A percentile compares a stretch with the other conserved stretches of the same genome.
These are phyloP conservation scores for Solanum rostratum DNA, from an alignment of 257 asterid genomes.

Conservation along the genomic window DNA sequence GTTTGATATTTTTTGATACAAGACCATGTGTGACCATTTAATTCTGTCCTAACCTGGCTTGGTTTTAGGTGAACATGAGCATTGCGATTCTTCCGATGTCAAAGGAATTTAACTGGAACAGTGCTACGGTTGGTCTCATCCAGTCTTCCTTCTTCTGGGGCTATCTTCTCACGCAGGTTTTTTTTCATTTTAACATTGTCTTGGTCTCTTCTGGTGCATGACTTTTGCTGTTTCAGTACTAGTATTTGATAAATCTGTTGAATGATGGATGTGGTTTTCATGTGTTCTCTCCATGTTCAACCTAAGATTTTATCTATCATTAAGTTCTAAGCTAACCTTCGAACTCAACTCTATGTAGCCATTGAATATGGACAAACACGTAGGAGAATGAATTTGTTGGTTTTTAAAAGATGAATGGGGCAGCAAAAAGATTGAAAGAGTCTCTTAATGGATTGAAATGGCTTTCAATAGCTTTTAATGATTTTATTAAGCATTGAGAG, in stretches of 20 bases:
- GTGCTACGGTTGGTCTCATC: slow-evolving; percentile 93
- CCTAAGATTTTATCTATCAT: background rate
- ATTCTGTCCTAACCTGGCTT: background rate
- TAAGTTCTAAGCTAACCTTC: background rate
- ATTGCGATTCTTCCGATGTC: slow-evolving; percentile 99
- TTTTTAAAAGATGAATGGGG: no score
- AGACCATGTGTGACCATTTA: background rate
- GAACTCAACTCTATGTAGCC: background rate
- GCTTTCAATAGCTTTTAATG: no score
- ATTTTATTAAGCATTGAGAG: no score
- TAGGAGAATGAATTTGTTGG: background rate
- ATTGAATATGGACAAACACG: background rate
- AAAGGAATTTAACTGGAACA: slow-evolving; percentile 93
- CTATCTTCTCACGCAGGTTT: slow-evolving; percentile 92
- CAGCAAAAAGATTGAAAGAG: no score
- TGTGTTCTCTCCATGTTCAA: background rate
- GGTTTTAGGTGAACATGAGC: slow-evolving; percentile 91
- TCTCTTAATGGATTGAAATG: no score
- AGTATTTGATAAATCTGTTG: background rate
- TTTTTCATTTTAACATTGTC: slow-evolving; percentile 4
- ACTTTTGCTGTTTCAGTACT: background rate
- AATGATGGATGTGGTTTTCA: background rate
- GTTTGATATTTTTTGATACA: background rate
- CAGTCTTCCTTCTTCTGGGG: slow-evolving; percentile 99
- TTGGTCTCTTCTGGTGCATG: background rate